Evolutionary conservation across 2,329 filamentous ascomycete species (phyloP), one percentile per base, ranked within the genome.

Genomic region (Aspergillus pseudonomiae): DNA sequence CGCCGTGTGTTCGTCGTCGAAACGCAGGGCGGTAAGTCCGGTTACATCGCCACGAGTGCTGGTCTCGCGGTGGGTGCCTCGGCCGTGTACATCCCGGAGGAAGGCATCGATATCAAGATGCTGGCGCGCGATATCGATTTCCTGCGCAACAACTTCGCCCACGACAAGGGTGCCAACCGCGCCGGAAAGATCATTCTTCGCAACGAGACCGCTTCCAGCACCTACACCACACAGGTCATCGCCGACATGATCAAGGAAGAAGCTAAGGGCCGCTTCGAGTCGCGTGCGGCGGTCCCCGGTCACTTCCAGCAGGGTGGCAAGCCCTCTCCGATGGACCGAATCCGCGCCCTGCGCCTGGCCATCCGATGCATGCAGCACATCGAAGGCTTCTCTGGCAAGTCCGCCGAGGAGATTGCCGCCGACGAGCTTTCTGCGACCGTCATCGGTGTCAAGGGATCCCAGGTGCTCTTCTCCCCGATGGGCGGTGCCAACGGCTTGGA

Each of bases 1-100:
- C 89, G 94, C 45, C 89, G 94, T 65, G 94, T 97, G 59, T 99
- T 99, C 79, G 94, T 99, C 61, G 94, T 98, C 61, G 95, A 98
- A 81, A 97, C 94, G 0, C 94, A 99, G 81, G 95, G 94, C 39
- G 95, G 95, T 61, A 60, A 60, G 58, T 60, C 58, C 26, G 58
- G 58, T 14, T 60, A 60, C 36, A 45, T 60, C 73, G 95, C 95
- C 43, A 89, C 91, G 61, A 97, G 92, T 10, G 95, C 95, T 28
- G 98, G 97, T 78, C 87, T 97, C 63, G 94, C 94, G 30, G 96
- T 92, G 0, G 85, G 97, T 62, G 93, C 91, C 21, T 86, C 91
- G 16, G 94, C 94, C 1, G 94, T 98, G 14, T 99, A 99, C 80
- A 98, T 94, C 6, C 95, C 95, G 1, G 95, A 99, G 79, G 93